phyloP scores from a whole-genome alignment of 2,329 filamentous ascomycete species.

The Acrodontium crateriforme region DNA sequence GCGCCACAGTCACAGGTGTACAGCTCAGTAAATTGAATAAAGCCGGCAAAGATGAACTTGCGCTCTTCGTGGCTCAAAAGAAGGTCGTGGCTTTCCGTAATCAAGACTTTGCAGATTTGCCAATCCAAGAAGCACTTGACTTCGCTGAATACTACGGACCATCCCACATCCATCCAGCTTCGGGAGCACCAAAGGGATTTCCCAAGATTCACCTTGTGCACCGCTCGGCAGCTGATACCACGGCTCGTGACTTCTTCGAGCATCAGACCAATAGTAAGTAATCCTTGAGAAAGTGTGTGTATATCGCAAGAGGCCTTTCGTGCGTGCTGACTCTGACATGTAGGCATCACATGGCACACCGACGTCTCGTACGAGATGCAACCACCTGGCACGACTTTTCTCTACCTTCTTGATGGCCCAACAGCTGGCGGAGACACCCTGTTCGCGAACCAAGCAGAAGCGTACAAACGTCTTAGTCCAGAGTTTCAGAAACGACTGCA shows the following conservation, averaged over 20 bases:
- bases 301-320: too few species aligned
- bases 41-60: constrained; percentile 63
- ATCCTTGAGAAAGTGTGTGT: too few species aligned
- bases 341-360: constrained; percentile 78
- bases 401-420: constrained; percentile 76
- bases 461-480: constrained; percentile 68
- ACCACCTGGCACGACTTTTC: constrained; percentile 77
- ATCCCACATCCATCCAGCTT: constrained; percentile 70
- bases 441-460: constrained; percentile 65
- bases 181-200: constrained; percentile 57
- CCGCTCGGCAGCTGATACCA: constrained; percentile 51
- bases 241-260: constrained; percentile 47
- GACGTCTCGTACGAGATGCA: constrained; percentile 82
- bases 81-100: constrained; percentile 67
- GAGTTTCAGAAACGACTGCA: constrained; percentile 68
- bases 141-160: constrained; percentile 66
- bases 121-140: constrained; percentile 55
- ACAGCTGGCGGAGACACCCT: constrained; percentile 65
- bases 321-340: too few species aligned
- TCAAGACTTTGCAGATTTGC: constrained; percentile 52
- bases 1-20: constrained; percentile 56
- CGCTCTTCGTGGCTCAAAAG: constrained; percentile 59
- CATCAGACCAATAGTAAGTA: constrained; percentile 56
- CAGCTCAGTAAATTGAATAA: constrained; percentile 55
- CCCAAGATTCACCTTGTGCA: constrained; percentile 71